These are phyloP conservation scores for Carex parvula DNA, from an alignment of 176 grass and related monocot species.

Conservation along the genomic window DNA sequence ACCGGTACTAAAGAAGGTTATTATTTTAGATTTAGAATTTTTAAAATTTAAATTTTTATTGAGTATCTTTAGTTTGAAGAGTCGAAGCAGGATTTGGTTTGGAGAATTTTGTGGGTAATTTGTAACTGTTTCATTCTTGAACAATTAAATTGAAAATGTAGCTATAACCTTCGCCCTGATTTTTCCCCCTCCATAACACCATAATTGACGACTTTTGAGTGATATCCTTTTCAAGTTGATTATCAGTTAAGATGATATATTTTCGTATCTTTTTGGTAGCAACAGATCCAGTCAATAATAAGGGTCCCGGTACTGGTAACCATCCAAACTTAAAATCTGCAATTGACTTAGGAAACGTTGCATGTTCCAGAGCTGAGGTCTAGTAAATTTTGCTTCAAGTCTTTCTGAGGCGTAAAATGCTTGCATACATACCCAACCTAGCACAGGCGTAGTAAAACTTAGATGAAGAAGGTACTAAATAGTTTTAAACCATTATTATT, in stretches of 20 bases:
- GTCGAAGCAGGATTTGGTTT: background rate
- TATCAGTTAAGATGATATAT: background rate
- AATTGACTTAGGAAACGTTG: background rate
- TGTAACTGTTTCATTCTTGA: slow-evolving; percentile 18
- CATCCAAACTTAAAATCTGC: background rate
- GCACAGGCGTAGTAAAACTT: too few relatives aligned
- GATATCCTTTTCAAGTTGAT: too few relatives aligned
- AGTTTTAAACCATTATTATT: too few relatives aligned
- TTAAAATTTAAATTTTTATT: background rate
- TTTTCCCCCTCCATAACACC: background rate
- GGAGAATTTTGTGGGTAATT: background rate
- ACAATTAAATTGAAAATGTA: slow-evolving; percentile 10
- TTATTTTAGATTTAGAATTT: slow-evolving; percentile 2
- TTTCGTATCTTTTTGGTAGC: background rate
- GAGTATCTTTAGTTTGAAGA: background rate
- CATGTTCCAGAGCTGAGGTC: background rate
- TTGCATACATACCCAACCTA: too few relatives aligned
- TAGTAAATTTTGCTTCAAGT: background rate
- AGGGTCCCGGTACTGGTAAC: background rate
- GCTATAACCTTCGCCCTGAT: background rate
- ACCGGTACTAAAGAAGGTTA: slow-evolving; percentile 51
- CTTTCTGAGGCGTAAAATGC: background rate
- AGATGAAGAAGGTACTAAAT: too few relatives aligned
- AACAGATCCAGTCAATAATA: background rate
- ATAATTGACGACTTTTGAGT: background rate